These are phyloP conservation scores for Staphylotrichum longicolle DNA, from an alignment of 495 filamentous ascomycete genomes.

Conservation along the genomic window DNA sequence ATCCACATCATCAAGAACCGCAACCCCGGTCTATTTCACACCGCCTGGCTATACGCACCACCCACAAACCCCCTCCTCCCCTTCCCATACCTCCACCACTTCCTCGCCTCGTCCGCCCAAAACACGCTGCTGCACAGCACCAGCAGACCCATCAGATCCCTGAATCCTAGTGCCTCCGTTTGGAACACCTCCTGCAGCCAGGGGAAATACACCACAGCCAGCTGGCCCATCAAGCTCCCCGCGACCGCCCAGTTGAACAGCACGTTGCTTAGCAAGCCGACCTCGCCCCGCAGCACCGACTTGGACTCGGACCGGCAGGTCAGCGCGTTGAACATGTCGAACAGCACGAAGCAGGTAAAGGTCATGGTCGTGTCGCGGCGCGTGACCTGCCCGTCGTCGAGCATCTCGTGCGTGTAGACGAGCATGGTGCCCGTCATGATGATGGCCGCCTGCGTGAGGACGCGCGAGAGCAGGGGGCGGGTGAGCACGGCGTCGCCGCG, in stretches of 20 bases:
- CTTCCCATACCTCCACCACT: slow-evolving; percentile 58
- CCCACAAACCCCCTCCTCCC: slow-evolving; percentile 39
- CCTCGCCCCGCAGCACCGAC: slow-evolving; percentile 79
- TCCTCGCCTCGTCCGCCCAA: slow-evolving; percentile 89
- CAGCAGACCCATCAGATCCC: slow-evolving; percentile 70
- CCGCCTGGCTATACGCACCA: slow-evolving; percentile 50
- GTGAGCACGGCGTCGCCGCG: slow-evolving; percentile 85
- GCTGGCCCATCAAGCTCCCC: slow-evolving; percentile 77
- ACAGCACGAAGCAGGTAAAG: slow-evolving; percentile 96
- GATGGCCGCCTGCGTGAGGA: slow-evolving; percentile 80
- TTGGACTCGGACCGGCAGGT: slow-evolving; percentile 91
- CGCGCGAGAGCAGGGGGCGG: slow-evolving; percentile 71
- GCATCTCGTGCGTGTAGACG: slow-evolving; percentile 89
- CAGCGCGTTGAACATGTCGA: slow-evolving; percentile 98
- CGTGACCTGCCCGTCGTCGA: slow-evolving; percentile 71
- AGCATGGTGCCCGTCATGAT: slow-evolving; percentile 91
- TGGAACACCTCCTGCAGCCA: slow-evolving; percentile 92
- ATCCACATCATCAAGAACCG: neutral
- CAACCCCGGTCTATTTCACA: slow-evolving; percentile 28
- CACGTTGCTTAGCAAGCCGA: slow-evolving; percentile 75
- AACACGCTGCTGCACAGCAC: slow-evolving; percentile 82
- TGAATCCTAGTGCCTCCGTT: slow-evolving; percentile 75
- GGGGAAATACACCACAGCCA: slow-evolving; percentile 89
- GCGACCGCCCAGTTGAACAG: slow-evolving; percentile 96
- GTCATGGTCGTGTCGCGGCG: slow-evolving; percentile 98